Evolutionary conservation across 345 rosid species (phyloP).

Genomic region (Turnera subulata): DNA sequence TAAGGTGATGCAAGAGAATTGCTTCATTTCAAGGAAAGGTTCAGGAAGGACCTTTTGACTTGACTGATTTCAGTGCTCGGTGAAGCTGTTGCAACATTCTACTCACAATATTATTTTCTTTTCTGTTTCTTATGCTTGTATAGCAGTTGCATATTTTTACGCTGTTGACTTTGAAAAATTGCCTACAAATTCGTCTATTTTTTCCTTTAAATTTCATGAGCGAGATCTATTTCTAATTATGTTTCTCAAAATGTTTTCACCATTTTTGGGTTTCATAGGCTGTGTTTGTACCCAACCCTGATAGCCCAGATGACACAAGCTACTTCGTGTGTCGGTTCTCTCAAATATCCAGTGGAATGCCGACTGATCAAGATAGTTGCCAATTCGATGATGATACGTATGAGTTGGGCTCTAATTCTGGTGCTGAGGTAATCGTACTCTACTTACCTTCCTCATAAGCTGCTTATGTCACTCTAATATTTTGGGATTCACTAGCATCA

Average conservation of each 20-base stretch:
- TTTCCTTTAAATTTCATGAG: neutral
- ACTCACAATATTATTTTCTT: too few relatives aligned
- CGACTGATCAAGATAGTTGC: conserved; percentile 38
- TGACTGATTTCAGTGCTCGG: too few relatives aligned
- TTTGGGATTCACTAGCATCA: too few relatives aligned
- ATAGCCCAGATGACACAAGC: conserved; percentile 67
- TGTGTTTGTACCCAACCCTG: conserved; percentile 68
- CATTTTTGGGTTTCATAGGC: conserved; percentile 43
- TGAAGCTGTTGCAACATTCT: too few relatives aligned
- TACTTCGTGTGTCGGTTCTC: conserved; percentile 62
- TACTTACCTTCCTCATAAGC: neutral
- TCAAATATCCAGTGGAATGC: conserved; percentile 31
- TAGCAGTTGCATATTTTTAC: too few relatives aligned
- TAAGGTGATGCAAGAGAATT: too few relatives aligned
- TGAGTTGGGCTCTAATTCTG: conserved; percentile 36
- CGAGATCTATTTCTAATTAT: neutral
- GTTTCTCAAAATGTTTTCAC: neutral
- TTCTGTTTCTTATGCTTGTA: too few relatives aligned
- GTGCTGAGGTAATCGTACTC: conserved; percentile 45
- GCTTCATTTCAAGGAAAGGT: too few relatives aligned
- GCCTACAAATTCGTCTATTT: too few relatives aligned
- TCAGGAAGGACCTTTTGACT: too few relatives aligned
- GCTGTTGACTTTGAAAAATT: too few relatives aligned
- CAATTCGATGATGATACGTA: conserved; percentile 30
- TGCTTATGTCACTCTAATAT: neutral